Conservation (phyloP, 2,329 filamentous ascomycete species). For the Alternaria sp. region DNA sequence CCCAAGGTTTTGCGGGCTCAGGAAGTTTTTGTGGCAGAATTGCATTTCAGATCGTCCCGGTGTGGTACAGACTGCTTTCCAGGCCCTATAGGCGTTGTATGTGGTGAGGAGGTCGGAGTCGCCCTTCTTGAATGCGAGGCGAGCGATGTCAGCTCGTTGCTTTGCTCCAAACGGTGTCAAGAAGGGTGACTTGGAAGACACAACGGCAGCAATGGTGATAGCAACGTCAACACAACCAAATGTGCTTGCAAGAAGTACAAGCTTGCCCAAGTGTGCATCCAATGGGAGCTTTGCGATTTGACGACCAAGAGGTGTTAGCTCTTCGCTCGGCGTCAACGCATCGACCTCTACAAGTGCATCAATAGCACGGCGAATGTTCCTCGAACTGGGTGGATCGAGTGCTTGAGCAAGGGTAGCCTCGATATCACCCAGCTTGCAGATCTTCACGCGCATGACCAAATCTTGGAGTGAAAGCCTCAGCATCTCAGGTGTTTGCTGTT, state of each 20-base stretch:
- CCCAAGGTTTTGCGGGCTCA: slow-evolving; percentile 84
- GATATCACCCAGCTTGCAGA: slow-evolving; percentile 93
- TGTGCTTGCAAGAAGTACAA: slow-evolving; percentile 84
- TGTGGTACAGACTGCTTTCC: slow-evolving; percentile 82
- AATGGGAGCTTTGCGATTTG: slow-evolving; percentile 89
- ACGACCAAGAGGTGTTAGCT: slow-evolving; percentile 83
- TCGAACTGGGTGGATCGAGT: slow-evolving; percentile 86
- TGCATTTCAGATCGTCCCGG: slow-evolving; percentile 78
- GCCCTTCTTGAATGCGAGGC: slow-evolving; percentile 79
- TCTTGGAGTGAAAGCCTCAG: slow-evolving; percentile 93
- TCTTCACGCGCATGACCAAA: slow-evolving; percentile 94
- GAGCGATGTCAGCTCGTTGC: slow-evolving; percentile 80
- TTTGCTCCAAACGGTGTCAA: slow-evolving; percentile 85
- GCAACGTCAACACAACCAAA: slow-evolving; percentile 93
- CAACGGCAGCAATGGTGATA: slow-evolving; percentile 88
- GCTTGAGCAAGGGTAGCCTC: slow-evolving; percentile 89
- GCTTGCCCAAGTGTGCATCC: slow-evolving; percentile 93
- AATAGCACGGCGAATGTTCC: slow-evolving; percentile 92
- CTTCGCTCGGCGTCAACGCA: slow-evolving; percentile 81
- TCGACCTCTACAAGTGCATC: slow-evolving; percentile 94
- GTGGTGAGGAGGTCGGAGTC: slow-evolving; percentile 93
- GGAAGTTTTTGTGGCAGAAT: slow-evolving; percentile 94
- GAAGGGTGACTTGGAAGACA: slow-evolving; percentile 96
- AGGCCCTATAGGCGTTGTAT: slow-evolving; percentile 91
- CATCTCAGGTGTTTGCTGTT: slow-evolving; percentile 97